Conservation (phyloP, 352 stramenopile species). For the Pythium apleroticum region DNA sequence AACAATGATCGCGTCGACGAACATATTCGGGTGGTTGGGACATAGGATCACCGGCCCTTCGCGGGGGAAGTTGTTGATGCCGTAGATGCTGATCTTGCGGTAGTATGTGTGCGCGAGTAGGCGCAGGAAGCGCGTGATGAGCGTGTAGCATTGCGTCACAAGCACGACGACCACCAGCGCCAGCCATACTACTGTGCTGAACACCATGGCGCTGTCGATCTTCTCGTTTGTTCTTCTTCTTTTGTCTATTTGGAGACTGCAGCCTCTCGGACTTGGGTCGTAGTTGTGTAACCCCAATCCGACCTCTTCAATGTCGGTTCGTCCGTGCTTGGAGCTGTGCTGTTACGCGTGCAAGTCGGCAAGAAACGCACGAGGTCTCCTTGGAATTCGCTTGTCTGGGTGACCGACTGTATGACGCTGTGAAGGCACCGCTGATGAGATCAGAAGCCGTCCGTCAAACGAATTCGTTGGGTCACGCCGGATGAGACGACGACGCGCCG, state of each 20-base stretch:
- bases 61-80: constrained; percentile 76
- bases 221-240: constrained; percentile 8
- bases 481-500: not conserved
- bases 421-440: not conserved
- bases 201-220: not conserved
- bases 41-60: constrained; percentile 77
- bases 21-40: constrained; percentile 83
- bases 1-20: constrained; percentile 75
- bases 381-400: not conserved
- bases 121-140: constrained; percentile 64
- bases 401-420: not conserved
- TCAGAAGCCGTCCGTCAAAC: not conserved
- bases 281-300: not conserved
- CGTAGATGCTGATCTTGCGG: constrained; percentile 75
- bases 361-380: constrained; percentile 6
- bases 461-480: not conserved
- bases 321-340: too few species aligned
- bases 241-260: constrained; percentile 6
- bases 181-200: constrained; percentile 35
- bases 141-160: constrained; percentile 51
- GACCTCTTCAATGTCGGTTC: not conserved
- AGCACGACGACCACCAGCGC: constrained; percentile 49
- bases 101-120: constrained; percentile 77
- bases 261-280: not conserved
- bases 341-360: constrained; percentile 6